These are phyloP conservation scores for Neospermospora avenae DNA, from an alignment of 2,329 filamentous ascomycete species.

Conservation along the genomic window DNA sequence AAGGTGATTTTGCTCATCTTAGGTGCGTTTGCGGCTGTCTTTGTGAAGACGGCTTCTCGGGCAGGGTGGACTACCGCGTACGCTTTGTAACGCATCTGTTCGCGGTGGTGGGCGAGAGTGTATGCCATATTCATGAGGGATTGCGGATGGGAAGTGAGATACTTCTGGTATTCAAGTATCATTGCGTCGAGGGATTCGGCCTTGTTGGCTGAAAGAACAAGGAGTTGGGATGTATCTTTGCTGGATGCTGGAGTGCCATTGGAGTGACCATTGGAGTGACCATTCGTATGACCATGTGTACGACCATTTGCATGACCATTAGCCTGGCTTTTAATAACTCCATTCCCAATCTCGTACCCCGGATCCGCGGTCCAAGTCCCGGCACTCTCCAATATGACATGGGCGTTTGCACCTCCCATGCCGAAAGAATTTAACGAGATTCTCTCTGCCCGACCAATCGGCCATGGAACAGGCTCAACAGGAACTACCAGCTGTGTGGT, in stretches of 20 bases:
- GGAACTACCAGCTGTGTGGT: background rate
- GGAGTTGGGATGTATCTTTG: background rate
- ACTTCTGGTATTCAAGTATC: background rate
- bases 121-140: background rate
- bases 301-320: no score
- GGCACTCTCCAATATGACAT: background rate
- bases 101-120: background rate
- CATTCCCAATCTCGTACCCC: no score
- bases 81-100: background rate
- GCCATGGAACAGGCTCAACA: background rate
- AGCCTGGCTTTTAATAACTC: background rate
- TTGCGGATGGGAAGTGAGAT: background rate
- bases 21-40: no score
- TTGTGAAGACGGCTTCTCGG: background rate
- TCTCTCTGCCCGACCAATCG: no score
- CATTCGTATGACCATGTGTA: no score
- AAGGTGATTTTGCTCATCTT: constrained; percentile 1
- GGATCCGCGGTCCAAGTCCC: no score
- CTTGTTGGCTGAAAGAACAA: background rate
- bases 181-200: background rate
- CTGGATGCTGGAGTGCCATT: no score
- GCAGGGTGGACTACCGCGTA: background rate
- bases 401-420: background rate
- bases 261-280: no score
- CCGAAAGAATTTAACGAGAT: background rate